Base-by-base conservation (phyloP, 768 basidiomycete genomes). In the Gautieria morchelliformis region DNA sequence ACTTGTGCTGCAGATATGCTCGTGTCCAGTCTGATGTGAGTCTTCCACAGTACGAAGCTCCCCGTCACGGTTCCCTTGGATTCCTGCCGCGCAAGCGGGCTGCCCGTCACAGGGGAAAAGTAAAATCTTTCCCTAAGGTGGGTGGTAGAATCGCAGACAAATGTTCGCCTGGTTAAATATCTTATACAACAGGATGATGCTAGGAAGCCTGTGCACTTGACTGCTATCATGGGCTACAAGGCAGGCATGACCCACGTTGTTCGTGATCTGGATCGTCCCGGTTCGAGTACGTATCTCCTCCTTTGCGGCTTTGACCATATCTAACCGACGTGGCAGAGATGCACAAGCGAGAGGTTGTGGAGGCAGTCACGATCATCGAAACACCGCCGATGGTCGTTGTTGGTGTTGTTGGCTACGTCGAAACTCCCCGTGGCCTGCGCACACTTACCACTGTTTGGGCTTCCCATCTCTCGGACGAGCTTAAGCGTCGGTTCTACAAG, bases 181-280 rank as follows among this genome's bases (percentile, higher is more conserved):
- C 17, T n/a, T 59, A 19, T 56, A 33, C 64, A 96, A 33, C 64
- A 96, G 95, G 96, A 99, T 84, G 95, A 99, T 80, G 84, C 93
- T 76, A 97, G 93, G 81, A 96, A 96, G 75, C 93, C 91, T 58
- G 93, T 95, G 60, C 96, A 99, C 77, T 81, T 99, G 75, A 99
- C 96, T 67, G 96, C 96, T 64, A 78, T 88, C 71, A 83, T 99
- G 85, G 96, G 95, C 65, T 99, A 97, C 87, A 99, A 99, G 84
- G 96, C 96, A 63, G 96, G 96, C 67, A 98, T 98, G 95, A 97
- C 93, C 74, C 96, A 99, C 71, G 82, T 99, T 66, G 94, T 99
- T 61, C 90, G 96, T 69, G 96, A 99, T 70, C 90, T 98, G 67
- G 96, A 98, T 78, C 92, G 96, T 70, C 95, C 95, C 52, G 96